Evolutionary conservation across 2,329 filamentous ascomycete genomes (phyloP).

Genomic region (Colletotrichum siamense): DNA sequence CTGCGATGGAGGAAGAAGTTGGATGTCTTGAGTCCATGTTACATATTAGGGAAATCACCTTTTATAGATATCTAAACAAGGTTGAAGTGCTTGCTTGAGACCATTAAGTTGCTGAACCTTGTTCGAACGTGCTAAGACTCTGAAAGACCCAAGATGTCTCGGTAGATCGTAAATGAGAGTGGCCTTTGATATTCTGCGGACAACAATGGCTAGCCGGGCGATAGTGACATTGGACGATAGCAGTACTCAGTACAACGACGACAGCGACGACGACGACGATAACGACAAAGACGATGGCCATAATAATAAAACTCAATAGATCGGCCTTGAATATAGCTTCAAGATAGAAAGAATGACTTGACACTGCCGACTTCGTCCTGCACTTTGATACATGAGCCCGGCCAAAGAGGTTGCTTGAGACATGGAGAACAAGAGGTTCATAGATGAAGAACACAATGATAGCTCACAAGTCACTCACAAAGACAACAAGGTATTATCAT

Average conservation of each 20-base stretch:
- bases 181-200: not conserved
- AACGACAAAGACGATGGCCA: no score
- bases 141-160: not conserved
- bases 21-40: not conserved
- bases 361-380: not conserved
- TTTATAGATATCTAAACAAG: not conserved
- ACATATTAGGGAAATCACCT: not conserved
- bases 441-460: not conserved
- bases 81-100: not conserved
- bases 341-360: not conserved
- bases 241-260: no score
- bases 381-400: not conserved
- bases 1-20: not conserved
- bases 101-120: not conserved
- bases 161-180: not conserved
- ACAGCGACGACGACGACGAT: no score
- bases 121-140: not conserved
- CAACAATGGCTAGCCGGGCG: no score
- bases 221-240: no score
- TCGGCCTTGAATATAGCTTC: no score
- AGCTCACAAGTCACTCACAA: not conserved
- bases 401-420: not conserved
- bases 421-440: not conserved
- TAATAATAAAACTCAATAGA: no score
- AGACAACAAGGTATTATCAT: not conserved